Base-by-base conservation (phyloP, 805 yeast genomes). In the Yueomyces sinensis region DNA sequence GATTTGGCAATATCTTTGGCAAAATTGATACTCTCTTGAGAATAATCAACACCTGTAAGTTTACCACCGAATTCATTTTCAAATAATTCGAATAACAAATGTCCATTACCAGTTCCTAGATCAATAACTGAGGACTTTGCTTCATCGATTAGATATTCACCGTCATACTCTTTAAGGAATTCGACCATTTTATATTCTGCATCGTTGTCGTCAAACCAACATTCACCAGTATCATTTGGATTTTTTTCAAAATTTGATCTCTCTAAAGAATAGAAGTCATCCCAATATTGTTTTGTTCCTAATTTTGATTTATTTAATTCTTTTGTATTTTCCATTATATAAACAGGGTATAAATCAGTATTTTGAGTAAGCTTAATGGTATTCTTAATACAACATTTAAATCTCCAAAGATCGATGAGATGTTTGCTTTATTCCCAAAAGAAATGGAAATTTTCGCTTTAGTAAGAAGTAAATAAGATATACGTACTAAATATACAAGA, bases 81-180 rank as follows among this genome's bases (percentile, higher is more conserved):
- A 35, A 54, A 48, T 23, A 91, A 52, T 37, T 77, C 70, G 45
- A 89, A 82, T 20, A 91, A 52, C 19, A 91, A 60, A 51, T 84
- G 95, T 0, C 98, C 98, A 56, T 91, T 91, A 1, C 98, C 99
- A 0, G 98, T 87, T 1, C 99, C 99, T 27, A 91, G 61, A 56
- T 89, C 98, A 16, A 82, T 58, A 33, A 87, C 65, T 1, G 58
- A 56, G 1, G 68, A 47, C 1, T 50, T 41, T 3, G 34, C 14
- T 2, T 52, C 54, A 6, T 46, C 24, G 39, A 66, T 56, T 2
- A 38, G 36, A 13, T 49, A 47, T 14, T 54, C 53, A 2, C 65
- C 65, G 3, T 70, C 30, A 42, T 76, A 68, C 4, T 72, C 72
- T 14, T 65, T 58, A 5, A 89, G 53, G 47, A 79, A 87, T 32